Evolutionary conservation across 805 yeast genomes (phyloP).

Genomic region (Saccharomycopsis sp.): DNA sequence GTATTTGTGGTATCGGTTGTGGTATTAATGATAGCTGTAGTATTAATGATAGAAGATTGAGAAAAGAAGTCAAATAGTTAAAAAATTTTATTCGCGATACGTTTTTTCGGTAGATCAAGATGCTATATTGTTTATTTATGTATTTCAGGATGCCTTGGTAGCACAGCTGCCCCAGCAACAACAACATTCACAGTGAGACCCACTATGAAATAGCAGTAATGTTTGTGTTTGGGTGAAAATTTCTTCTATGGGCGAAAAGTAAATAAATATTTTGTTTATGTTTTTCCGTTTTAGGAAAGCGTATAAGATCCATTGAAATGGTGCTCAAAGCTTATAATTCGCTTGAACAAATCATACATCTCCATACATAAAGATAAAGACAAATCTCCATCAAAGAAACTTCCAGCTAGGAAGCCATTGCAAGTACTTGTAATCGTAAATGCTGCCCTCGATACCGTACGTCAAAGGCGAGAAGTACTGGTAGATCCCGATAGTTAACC

Average conservation of each 20-base stretch:
- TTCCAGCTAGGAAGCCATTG: conserved; percentile 44
- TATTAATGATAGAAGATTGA: too few species aligned
- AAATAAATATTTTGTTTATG: background rate
- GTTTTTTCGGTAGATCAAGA: background rate
- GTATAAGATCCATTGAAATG: background rate
- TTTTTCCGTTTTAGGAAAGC: background rate
- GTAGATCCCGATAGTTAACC: conserved; percentile 46
- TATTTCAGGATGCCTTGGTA: background rate
- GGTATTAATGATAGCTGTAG: too few species aligned
- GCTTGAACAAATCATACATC: too few species aligned
- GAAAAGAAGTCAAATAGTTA: background rate
- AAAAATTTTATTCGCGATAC: background rate
- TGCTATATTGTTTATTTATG: background rate
- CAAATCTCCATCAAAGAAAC: background rate
- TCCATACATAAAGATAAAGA: too few species aligned
- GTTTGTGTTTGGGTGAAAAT: background rate
- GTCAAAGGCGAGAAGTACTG: conserved; percentile 50
- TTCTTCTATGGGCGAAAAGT: background rate
- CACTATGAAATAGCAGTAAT: background rate
- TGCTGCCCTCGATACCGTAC: conserved; percentile 58
- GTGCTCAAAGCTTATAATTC: background rate
- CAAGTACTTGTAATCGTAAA: conserved; percentile 37
- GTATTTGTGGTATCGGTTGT: background rate
- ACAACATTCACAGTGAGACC: background rate
- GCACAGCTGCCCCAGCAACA: background rate